phyloP scores from a whole-genome alignment of 139 green algal species.

The Micractinium conductrix region DNA sequence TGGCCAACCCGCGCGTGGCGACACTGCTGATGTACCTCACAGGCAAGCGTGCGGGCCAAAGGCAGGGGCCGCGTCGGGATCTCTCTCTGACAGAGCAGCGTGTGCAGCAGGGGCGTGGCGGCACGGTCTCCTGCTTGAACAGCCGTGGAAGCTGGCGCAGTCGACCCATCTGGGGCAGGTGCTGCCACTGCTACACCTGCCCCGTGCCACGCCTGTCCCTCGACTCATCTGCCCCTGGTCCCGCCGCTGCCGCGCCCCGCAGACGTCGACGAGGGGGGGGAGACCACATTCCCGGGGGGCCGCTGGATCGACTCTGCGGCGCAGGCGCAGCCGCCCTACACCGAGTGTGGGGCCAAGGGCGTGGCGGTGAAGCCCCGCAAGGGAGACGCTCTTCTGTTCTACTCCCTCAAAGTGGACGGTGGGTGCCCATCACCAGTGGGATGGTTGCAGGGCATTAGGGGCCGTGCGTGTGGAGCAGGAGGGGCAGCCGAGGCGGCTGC shows the following conservation, averaged over 20 bases:
- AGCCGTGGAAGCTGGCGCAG: not conserved
- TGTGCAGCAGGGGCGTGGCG: too few relatives aligned
- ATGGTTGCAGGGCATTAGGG: not conserved
- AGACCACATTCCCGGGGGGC: constrained; percentile 42
- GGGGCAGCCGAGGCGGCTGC: not conserved
- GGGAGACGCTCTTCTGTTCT: constrained; percentile 57
- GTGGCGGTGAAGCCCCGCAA: constrained; percentile 50
- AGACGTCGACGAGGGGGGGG: constrained; percentile 53
- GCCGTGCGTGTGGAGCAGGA: not conserved
- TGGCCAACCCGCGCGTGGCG: not conserved
- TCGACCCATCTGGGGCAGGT: not conserved
- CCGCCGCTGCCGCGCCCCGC: not conserved
- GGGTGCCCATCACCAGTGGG: not conserved
- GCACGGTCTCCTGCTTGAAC: too few relatives aligned
- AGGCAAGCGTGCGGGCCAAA: not conserved
- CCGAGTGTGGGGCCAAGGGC: not conserved
- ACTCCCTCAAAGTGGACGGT: constrained; percentile 17
- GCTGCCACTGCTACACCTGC: not conserved
- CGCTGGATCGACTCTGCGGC: not conserved
- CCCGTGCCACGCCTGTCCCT: not conserved
- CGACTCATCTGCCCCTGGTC: not conserved
- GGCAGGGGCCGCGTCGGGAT: not conserved
- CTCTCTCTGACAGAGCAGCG: too few relatives aligned
- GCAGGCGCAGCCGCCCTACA: not conserved
- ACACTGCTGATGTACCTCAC: constrained; percentile 26